These are phyloP conservation scores for Hymenoscyphus occultus DNA, from an alignment of 2,329 filamentous ascomycete genomes.

Conservation along the genomic window DNA sequence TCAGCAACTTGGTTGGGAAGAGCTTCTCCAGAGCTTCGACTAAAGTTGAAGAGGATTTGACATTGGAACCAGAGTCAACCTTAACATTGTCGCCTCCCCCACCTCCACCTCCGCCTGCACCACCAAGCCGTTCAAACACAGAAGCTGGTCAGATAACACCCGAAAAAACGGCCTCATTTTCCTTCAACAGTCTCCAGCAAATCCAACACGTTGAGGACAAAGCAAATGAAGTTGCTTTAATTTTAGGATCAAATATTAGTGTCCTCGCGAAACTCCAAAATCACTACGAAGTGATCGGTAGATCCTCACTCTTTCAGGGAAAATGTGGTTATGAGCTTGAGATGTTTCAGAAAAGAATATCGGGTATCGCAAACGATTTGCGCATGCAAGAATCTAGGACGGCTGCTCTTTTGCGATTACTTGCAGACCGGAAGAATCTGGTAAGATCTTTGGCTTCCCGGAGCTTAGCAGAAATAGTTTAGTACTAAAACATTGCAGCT, in stretches of 20 bases:
- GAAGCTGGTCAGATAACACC: background rate
- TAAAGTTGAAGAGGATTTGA: background rate
- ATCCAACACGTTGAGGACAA: conserved; percentile 39
- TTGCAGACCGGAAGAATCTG: conserved; percentile 29
- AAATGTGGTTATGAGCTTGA: conserved; percentile 7
- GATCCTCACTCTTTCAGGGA: conserved; percentile 7
- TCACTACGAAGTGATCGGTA: conserved; percentile 18
- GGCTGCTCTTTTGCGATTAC: conserved; percentile 24
- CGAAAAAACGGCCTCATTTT: conserved; percentile 21
- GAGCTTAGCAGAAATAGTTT: background rate
- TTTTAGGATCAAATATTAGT: conserved; percentile 35
- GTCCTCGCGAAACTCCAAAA: conserved; percentile 30
- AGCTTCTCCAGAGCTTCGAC: background rate
- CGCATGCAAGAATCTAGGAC: conserved; percentile 25
- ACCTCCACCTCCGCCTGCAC: background rate
- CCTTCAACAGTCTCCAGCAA: conserved; percentile 34
- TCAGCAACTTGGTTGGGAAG: conserved; percentile 3
- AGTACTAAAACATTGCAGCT: conserved; percentile 26
- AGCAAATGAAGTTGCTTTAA: conserved; percentile 36
- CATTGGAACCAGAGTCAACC: background rate
- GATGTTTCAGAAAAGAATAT: conserved; percentile 25
- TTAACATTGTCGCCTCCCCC: background rate
- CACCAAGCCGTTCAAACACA: background rate
- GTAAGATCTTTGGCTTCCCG: conserved; percentile 11
- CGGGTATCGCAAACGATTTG: conserved; percentile 24